These are phyloP conservation scores for Mycena metata DNA, from an alignment of 768 basidiomycete genomes.

Conservation along the genomic window DNA sequence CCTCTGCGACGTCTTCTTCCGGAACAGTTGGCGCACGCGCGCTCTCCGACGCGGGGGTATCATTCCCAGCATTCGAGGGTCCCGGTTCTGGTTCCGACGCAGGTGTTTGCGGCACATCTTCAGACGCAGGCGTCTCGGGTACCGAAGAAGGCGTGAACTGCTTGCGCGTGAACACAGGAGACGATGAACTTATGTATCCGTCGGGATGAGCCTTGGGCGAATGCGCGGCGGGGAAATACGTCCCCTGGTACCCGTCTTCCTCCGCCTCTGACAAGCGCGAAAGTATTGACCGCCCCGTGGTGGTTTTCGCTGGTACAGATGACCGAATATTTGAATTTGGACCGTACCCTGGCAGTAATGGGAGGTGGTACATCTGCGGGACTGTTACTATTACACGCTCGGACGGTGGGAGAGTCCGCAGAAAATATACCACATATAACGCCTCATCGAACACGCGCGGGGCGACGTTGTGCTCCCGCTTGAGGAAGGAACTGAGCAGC, in stretches of 20 bases:
- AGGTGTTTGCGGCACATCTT: constrained; percentile 30
- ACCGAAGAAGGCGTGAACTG: constrained; percentile 22
- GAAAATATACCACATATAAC: constrained; percentile 82
- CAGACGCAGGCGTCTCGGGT: constrained; percentile 30
- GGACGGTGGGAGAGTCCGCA: constrained; percentile 6
- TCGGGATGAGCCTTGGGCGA: constrained; percentile 57
- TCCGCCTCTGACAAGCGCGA: constrained; percentile 87
- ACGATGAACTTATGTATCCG: constrained; percentile 75
- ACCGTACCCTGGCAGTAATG: constrained; percentile 92
- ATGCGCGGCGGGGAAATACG: constrained; percentile 72
- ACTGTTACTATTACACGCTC: constrained; percentile 19
- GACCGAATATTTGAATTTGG: constrained; percentile 89
- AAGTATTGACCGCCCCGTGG: constrained; percentile 70
- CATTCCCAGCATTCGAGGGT: background rate
- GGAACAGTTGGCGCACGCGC: constrained; percentile 35
- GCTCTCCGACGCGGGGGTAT: constrained; percentile 21
- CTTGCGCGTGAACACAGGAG: constrained; percentile 54
- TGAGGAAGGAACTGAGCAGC: constrained; percentile 85
- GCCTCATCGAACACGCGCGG: constrained; percentile 94
- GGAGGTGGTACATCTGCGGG: constrained; percentile 88
- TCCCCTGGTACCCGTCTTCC: constrained; percentile 89
- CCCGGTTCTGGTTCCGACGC: constrained; percentile 28
- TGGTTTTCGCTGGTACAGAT: constrained; percentile 70
- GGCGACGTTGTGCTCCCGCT: constrained; percentile 92
- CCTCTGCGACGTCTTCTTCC: constrained; percentile 76